A percentile compares a stretch with the other conserved stretches of the same genome.
Evolutionary conservation across 805 yeast genomes (phyloP).

Genomic region (Candida morakotiae): DNA sequence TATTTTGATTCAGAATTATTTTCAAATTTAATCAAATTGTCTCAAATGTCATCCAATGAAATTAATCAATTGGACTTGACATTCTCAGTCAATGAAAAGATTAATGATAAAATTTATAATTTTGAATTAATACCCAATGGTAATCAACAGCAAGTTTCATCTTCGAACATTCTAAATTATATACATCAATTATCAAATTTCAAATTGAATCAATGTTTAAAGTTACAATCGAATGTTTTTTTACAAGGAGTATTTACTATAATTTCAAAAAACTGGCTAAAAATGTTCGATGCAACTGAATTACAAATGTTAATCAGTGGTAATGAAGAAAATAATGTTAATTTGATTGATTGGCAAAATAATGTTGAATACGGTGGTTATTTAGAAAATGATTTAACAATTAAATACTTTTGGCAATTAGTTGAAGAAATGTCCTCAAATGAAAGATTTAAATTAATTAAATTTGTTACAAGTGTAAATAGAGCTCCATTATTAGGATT

Average conservation of each 20-base stretch:
- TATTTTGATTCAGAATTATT: slow-evolving; percentile 69
- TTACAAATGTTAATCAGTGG: slow-evolving; percentile 76
- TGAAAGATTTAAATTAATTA: slow-evolving; percentile 65
- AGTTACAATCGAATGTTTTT: slow-evolving; percentile 58
- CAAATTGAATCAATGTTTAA: slow-evolving; percentile 62
- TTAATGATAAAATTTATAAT: slow-evolving; percentile 33
- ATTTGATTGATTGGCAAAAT: slow-evolving; percentile 61
- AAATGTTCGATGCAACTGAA: slow-evolving; percentile 81
- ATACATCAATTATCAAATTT: slow-evolving; percentile 75
- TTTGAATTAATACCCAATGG: slow-evolving; percentile 62
- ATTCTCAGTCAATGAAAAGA: slow-evolving; percentile 57
- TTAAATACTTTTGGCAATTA: slow-evolving; percentile 69
- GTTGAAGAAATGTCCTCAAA: slow-evolving; percentile 60
- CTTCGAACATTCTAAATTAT: slow-evolving; percentile 63
- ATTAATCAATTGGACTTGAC: slow-evolving; percentile 57
- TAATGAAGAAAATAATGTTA: slow-evolving; percentile 74
- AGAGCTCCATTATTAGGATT: slow-evolving; percentile 91
- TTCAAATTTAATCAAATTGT: slow-evolving; percentile 56
- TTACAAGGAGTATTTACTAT: slow-evolving; percentile 68
- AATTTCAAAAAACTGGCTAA: slow-evolving; percentile 71
- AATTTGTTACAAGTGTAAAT: slow-evolving; percentile 90
- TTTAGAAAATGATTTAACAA: slow-evolving; percentile 50
- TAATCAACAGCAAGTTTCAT: slow-evolving; percentile 48
- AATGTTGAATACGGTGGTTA: slow-evolving; percentile 70
- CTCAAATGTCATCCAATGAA: slow-evolving; percentile 51